Percentiles rank a stretch among this genome's conserved stretches.
These are phyloP conservation scores for Striga hermonthica DNA, from an alignment of 305 asterid species.

Conservation along the genomic window DNA sequence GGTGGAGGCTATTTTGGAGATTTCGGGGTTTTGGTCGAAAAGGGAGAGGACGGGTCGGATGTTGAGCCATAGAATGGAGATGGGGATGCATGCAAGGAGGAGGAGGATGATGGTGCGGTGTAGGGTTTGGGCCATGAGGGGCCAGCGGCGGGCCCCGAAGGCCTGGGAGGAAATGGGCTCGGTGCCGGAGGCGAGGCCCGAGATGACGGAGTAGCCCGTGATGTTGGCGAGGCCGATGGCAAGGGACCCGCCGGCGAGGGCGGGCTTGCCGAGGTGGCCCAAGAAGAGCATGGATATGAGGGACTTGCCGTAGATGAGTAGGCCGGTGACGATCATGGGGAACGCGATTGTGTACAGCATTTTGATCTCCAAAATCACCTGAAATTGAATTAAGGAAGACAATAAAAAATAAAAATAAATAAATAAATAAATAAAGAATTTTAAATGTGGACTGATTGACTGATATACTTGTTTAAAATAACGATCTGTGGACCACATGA, in stretches of 20 bases:
- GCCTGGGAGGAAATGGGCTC: constrained; percentile 68
- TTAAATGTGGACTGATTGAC: too few species aligned
- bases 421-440: neutral
- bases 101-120: constrained; percentile 49
- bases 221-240: constrained; percentile 68
- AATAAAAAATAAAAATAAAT: neutral
- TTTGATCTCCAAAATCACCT: constrained; percentile 55
- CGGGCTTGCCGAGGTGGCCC: constrained; percentile 58
- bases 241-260: constrained; percentile 64
- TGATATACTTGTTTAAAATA: too few species aligned
- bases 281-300: constrained; percentile 60
- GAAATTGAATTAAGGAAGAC: neutral
- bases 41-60: constrained; percentile 48
- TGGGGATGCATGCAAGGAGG: constrained; percentile 46
- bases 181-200: constrained; percentile 64
- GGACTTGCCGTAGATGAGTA: constrained; percentile 58
- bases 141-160: constrained; percentile 59
- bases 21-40: constrained; percentile 45
- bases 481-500: too few species aligned
- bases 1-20: constrained; percentile 50
- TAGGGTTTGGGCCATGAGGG: constrained; percentile 47
- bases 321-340: constrained; percentile 64
- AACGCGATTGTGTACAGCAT: constrained; percentile 49
- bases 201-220: constrained; percentile 56
- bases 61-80: constrained; percentile 58